Evolutionary conservation across 345 rosid genomes (phyloP), one percentile per base, ranked within the genome.

Genomic region (Aethionema arabicum): DNA sequence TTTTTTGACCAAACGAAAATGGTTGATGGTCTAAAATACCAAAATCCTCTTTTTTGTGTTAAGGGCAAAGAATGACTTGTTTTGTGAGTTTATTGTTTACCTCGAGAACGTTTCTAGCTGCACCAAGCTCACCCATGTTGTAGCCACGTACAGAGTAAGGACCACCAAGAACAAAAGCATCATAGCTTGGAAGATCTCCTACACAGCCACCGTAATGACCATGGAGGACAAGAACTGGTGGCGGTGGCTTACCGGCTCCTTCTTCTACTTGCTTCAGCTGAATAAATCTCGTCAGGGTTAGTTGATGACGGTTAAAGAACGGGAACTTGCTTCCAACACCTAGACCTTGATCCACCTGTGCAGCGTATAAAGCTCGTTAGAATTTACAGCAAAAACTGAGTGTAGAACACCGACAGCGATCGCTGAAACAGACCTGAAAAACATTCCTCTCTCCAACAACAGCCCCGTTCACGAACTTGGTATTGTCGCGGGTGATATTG

Each of bases 181-280:
- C 99, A 67, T 95, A 95, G 75, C 95, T 88, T 43, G 99, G 89
- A 67, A 93, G 96, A 64, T 93, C 99, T 7, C 99, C 99, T 44
- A 95, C 95, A 59, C 96, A 95, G 5, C 97, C 97, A 57, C 97
- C 97, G n/a, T 93, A 93, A 77, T 93, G 99, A 12, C 99, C 92
- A 63, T 93, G 88, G 39, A 93, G 95, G 70, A 93, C 99, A 16
- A 90, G 83, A 47, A 90, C 84, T 11, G 97, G 89, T 47, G 97
- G 99, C 0, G 97, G 96, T 15, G 96, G 65, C 66, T 82, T 84
- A 27, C 86, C 85, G 42, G 83, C 83, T 52, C 86, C 96, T 85
- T 87, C 97, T 77, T 86, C 96, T 32, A 88, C 97, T 67, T 79
- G 71, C 82, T 67, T 84, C 79, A 90, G 67, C 73, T 83, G 97